Evolutionary conservation across 2,329 filamentous ascomycete genomes (phyloP), one percentile per base, ranked within the genome.

Genomic region (Aphanoascus verrucosus): DNA sequence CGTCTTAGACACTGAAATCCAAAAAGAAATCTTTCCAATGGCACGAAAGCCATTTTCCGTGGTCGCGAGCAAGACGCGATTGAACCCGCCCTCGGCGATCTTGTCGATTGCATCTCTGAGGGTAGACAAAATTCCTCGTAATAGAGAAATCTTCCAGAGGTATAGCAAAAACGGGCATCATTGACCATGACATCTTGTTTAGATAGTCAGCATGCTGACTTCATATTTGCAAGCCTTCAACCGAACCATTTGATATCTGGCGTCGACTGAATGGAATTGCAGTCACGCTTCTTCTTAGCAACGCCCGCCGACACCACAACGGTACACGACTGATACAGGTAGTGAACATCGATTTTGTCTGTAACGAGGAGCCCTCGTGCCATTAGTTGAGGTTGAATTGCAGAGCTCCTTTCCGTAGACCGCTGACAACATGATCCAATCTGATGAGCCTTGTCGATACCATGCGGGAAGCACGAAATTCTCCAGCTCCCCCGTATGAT

Each of bases 11-110:
- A 62, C 56, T 23, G 67, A 65, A 1, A 58, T 58, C 0, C 57
- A 61, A 56, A 67, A 70, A 1, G 67, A 69, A 11, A 71, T 56
- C 19, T 64, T 63, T 11, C 63, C 67, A 49, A 71, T 53, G 17
- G 68, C 57, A 37, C 56, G 52, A 31, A 57, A 60, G 7, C 62
- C 62, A 55, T 70, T 64, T 20, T 60, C 51, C 58, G 70, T 64
- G 1, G 50, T 59, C 19, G 64, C 44, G 35, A 66, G 62, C 11
- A 71, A 62, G 12, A 67, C 57, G 11, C 67, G 63, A 49, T 72
- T 71, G 50, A 68, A 69, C 2, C 66, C 65, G 37, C 67, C 68
- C 45, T 72, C 68, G 0, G 62, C 62, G 17, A 71, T 42, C 55
- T 71, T 71, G 11, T 28, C 15, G 17, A 57, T 38, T 19, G 43